Conservation (phyloP, 441 rosid genomes). For the Populus hybrid region DNA sequence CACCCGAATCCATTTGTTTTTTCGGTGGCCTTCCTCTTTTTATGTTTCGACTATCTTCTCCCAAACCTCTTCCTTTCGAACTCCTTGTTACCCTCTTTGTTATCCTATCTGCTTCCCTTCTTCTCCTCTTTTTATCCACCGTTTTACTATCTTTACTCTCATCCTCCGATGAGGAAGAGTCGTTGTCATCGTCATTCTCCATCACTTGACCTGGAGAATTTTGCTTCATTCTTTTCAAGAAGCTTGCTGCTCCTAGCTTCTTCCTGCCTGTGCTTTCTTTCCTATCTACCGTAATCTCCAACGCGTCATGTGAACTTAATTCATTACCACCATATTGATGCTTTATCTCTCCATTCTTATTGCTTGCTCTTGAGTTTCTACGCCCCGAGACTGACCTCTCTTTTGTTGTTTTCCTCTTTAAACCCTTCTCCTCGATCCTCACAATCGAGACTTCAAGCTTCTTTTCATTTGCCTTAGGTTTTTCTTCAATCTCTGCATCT, state of each 20-base stretch:
- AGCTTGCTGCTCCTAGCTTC: conserved; percentile 47
- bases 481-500: conserved; percentile 19
- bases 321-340: conserved; percentile 46
- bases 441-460: conserved; percentile 17
- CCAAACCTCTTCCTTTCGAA: conserved; percentile 39
- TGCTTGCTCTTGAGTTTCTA: conserved; percentile 22
- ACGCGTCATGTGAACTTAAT: conserved; percentile 45
- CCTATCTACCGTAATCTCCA: conserved; percentile 32
- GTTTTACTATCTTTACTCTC: conserved; percentile 26
- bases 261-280: conserved; percentile 34
- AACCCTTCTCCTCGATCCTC: conserved; percentile 23
- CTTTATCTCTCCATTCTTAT: conserved; percentile 28
- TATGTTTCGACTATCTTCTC: conserved; percentile 31
- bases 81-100: conserved; percentile 32
- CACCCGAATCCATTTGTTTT: conserved; percentile 18
- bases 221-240: conserved; percentile 54
- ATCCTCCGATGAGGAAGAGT: background rate
- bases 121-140: conserved; percentile 18
- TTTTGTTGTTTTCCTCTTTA: conserved; percentile 31
- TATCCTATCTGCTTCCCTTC: conserved; percentile 14
- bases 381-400: conserved; percentile 23
- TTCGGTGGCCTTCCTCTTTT: conserved; percentile 37
- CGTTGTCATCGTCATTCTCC: background rate
- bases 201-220: conserved; percentile 30
- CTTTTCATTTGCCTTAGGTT: conserved; percentile 24